Evolutionary conservation across 306 rosid species (phyloP).

Genomic region (Sesbania bispinosa): DNA sequence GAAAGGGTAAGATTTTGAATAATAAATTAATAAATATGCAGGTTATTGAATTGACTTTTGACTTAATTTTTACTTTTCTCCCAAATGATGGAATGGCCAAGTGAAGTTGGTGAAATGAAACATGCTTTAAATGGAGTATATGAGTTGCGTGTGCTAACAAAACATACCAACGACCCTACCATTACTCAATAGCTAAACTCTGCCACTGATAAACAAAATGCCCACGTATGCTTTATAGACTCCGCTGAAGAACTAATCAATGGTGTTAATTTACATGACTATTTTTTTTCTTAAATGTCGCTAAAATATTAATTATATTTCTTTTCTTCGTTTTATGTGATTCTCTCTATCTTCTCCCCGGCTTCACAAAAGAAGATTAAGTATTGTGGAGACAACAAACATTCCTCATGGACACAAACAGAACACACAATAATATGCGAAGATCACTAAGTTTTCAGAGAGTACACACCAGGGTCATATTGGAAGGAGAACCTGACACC

Average conservation of each 20-base stretch:
- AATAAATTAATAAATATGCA: too few species aligned
- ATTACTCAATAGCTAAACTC: background rate
- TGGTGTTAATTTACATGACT: background rate
- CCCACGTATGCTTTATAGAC: background rate
- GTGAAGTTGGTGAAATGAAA: constrained; percentile 20
- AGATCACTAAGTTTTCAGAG: background rate
- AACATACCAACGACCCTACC: constrained; percentile 18
- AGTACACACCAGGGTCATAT: background rate
- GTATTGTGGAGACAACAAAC: background rate
- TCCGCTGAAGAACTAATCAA: background rate
- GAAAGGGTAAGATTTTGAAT: background rate
- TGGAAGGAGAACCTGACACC: background rate
- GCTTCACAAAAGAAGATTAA: background rate
- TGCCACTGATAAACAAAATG: background rate
- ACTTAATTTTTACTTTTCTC: background rate
- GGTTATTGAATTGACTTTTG: background rate
- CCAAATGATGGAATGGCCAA: constrained; percentile 9
- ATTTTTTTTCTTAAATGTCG: background rate
- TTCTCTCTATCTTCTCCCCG: background rate
- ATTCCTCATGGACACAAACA: background rate
- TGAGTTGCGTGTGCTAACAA: constrained; percentile 25
- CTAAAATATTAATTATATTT: too few species aligned
- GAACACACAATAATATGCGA: background rate
- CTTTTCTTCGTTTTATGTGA: background rate
- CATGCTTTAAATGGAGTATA: constrained; percentile 14